phyloP scores from a whole-genome alignment of 2,329 filamentous ascomycete genomes.

The Colletotrichum australisinense region DNA sequence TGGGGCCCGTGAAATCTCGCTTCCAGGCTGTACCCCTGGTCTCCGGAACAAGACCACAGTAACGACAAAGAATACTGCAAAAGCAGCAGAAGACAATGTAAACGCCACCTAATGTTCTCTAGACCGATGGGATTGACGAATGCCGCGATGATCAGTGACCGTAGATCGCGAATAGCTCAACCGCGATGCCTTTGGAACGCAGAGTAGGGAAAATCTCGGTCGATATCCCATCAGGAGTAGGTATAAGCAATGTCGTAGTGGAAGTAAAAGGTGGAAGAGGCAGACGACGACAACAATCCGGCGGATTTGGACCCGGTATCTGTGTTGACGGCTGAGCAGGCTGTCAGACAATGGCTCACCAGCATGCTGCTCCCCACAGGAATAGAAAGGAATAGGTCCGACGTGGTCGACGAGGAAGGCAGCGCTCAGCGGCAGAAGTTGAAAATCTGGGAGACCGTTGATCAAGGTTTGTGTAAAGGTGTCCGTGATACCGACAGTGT shows the following conservation, averaged over 20 bases:
- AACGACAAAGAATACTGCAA: constrained; percentile 42
- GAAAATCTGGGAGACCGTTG: constrained; percentile 45
- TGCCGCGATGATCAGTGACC: constrained; percentile 43
- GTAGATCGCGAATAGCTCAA: constrained; percentile 41
- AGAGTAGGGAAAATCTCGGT: constrained; percentile 40
- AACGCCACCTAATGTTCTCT: constrained; percentile 49
- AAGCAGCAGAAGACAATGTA: constrained; percentile 51
- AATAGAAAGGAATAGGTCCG: constrained; percentile 53
- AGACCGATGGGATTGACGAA: constrained; percentile 52
- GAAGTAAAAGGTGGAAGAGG: constrained; percentile 57
- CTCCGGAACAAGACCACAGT: constrained; percentile 50
- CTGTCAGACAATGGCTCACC: constrained; percentile 47
- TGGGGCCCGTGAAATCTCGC: constrained; percentile 41
- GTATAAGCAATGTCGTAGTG: constrained; percentile 56
- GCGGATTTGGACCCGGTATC: constrained; percentile 35
- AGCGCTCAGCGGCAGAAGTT: constrained; percentile 48
- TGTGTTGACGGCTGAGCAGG: constrained; percentile 45
- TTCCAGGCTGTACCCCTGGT: constrained; percentile 42
- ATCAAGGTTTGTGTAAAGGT: constrained; percentile 50
- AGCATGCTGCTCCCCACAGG: constrained; percentile 46
- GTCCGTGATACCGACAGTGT: constrained; percentile 48
- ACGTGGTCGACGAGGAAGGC: constrained; percentile 51
- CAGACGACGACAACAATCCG: constrained; percentile 57
- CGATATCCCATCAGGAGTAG: constrained; percentile 54
- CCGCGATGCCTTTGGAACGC: constrained; percentile 41